Conservation (phyloP, 305 asterid species). For the Fraxinus nigra region DNA sequence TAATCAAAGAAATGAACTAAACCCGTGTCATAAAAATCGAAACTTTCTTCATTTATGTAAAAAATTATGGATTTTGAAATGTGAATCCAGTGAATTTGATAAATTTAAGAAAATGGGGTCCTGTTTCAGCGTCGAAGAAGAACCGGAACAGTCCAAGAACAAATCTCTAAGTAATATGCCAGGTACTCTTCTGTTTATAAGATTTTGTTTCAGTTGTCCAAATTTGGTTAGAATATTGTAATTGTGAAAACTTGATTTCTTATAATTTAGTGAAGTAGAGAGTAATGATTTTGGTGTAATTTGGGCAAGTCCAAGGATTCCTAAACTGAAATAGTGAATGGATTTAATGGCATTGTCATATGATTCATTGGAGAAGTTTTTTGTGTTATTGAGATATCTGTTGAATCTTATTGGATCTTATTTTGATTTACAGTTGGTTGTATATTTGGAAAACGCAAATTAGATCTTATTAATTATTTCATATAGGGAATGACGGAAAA, state of each 20-base stretch:
- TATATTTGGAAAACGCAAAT: slow-evolving; percentile 17
- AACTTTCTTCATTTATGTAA: background rate
- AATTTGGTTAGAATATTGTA: slow-evolving; percentile 10
- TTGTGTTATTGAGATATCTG: background rate
- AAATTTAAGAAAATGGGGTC: slow-evolving; percentile 36
- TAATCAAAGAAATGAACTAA: background rate
- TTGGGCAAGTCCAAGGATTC: background rate
- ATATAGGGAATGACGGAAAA: background rate
- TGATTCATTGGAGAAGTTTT: background rate
- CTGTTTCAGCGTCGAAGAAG: slow-evolving; percentile 47
- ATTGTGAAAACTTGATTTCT: background rate
- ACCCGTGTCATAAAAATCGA: slow-evolving; percentile 1
- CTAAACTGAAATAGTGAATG: background rate
- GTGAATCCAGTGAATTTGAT: slow-evolving; percentile 20
- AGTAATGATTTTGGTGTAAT: slow-evolving; percentile 3
- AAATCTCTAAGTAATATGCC: slow-evolving; percentile 34
- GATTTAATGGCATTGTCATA: background rate
- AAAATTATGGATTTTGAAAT: slow-evolving; percentile 11
- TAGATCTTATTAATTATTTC: background rate
- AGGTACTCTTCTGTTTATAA: slow-evolving; percentile 23
- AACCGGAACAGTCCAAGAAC: slow-evolving; percentile 25
- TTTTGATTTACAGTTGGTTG: background rate
- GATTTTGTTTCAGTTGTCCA: slow-evolving; percentile 14
- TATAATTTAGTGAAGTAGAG: background rate
- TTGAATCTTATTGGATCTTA: slow-evolving; percentile 5